Percentiles rank a stretch among this genome's conserved stretches.
Conservation (phyloP, 176 grass and related monocot genomes). For the barley (Hordeum vulgare) region MorexV3_pseudomolecules_assembly NC_058519.1:420742933-420743432, state of each 20-base stretch:
- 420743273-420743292: conserved; percentile 48
- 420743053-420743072: not conserved
- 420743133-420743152: conserved; percentile 75
- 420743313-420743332: conserved; percentile 67
- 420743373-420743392: conserved; percentile 71
- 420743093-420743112: not conserved
- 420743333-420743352: conserved; percentile 85
- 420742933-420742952: not conserved
- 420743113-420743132: conserved; percentile 80
- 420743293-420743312: conserved; percentile 94
- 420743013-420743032: not conserved
- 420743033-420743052: not conserved
- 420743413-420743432: conserved; percentile 90
- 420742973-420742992: not conserved
- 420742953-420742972: not conserved
- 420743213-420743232: conserved; percentile 10
- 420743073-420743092: not conserved
- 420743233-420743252: not conserved
- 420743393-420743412: conserved; percentile 75
- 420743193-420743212: conserved; percentile 88
- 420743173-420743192: conserved; percentile 90
- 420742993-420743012: not conserved
- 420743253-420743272: not conserved
- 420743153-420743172: conserved; percentile 82
- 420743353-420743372: conserved; percentile 86